Evolutionary conservation across 345 rosid species (phyloP).

Genomic region (Rhodamnia argentea): DNA sequence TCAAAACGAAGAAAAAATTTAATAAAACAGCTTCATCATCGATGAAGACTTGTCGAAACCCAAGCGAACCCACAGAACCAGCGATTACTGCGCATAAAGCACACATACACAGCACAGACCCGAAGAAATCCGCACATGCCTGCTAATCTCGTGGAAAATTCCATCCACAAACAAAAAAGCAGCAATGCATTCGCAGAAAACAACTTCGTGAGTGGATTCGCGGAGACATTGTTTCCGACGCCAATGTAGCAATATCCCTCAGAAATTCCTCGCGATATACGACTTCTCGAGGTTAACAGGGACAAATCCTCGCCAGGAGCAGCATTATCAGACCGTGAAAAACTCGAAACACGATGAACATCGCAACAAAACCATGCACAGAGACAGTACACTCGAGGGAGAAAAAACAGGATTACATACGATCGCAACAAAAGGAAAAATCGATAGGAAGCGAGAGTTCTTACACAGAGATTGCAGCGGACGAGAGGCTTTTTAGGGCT

Average conservation of each 20-base stretch:
- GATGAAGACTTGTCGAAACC: not conserved
- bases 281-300: not conserved
- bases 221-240: not conserved
- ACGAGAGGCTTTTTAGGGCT: not conserved
- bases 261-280: not conserved
- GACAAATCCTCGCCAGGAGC: not conserved
- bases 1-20: not conserved
- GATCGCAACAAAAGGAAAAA: not conserved
- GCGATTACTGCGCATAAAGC: not conserved
- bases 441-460: not conserved
- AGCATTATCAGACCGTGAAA: not conserved
- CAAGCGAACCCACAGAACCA: not conserved
- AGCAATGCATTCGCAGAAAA: not conserved
- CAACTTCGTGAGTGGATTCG: not conserved
- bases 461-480: not conserved
- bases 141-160: not conserved
- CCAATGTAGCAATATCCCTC: not conserved
- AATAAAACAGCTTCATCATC: not conserved
- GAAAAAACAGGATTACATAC: not conserved
- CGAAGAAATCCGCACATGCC: not conserved
- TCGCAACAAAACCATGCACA: not conserved
- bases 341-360: not conserved
- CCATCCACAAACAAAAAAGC: not conserved
- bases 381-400: not conserved
- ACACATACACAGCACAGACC: not conserved